Evolutionary conservation across 495 filamentous ascomycete genomes (phyloP).

Genomic region (Talaromyces proteolyticus): DNA sequence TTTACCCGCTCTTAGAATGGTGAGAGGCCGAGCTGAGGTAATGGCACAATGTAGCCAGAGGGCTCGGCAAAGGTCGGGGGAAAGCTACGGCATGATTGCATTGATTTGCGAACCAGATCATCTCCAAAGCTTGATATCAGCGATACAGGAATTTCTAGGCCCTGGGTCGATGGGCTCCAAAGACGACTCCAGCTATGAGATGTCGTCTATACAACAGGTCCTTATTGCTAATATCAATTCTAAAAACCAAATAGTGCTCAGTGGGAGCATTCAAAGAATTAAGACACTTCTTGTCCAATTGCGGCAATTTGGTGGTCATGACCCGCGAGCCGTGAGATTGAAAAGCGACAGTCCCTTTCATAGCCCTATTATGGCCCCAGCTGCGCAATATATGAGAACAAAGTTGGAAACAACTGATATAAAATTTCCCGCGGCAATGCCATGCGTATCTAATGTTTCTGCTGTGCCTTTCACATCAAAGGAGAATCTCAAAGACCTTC

Average conservation of each 20-base stretch:
- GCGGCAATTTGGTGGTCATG: slow-evolving; percentile 87
- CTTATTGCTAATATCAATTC: slow-evolving; percentile 91
- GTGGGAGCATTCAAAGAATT: slow-evolving; percentile 80
- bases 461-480: slow-evolving; percentile 69
- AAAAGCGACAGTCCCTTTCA: slow-evolving; percentile 93
- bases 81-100: slow-evolving; percentile 87
- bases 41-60: slow-evolving; percentile 73
- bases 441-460: slow-evolving; percentile 81
- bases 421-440: slow-evolving; percentile 65
- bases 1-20: slow-evolving; percentile 68
- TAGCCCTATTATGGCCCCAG: slow-evolving; percentile 86
- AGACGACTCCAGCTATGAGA: slow-evolving; percentile 57
- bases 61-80: slow-evolving; percentile 57
- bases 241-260: slow-evolving; percentile 93
- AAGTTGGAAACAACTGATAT: slow-evolving; percentile 56
- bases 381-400: slow-evolving; percentile 61
- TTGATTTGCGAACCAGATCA: slow-evolving; percentile 78
- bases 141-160: slow-evolving; percentile 77
- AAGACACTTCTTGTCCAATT: slow-evolving; percentile 82
- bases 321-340: slow-evolving; percentile 80
- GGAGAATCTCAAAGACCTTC: slow-evolving; percentile 65
- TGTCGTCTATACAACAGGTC: slow-evolving; percentile 76
- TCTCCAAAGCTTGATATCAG: slow-evolving; percentile 57
- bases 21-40: slow-evolving; percentile 72
- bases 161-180: slow-evolving; percentile 54